Evolutionary conservation across 345 rosid genomes (phyloP).

Genomic region (Bruguiera parviflora): DNA sequence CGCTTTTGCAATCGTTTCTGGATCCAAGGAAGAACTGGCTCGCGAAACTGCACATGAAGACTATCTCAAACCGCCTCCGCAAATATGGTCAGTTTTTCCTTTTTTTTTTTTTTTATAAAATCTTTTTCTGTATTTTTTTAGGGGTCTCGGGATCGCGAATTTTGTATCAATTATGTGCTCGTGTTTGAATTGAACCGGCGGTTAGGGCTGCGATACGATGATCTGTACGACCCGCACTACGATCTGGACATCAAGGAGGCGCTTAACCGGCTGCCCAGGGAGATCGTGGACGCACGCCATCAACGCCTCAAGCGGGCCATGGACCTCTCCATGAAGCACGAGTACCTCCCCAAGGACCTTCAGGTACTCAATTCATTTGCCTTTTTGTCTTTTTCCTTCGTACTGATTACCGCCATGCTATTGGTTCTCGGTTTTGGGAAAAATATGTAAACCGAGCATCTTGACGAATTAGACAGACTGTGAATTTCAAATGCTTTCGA

Average conservation of each 20-base stretch:
- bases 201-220: constrained; percentile 91
- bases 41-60: constrained; percentile 72
- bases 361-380: constrained; percentile 41
- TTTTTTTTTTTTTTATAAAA: background rate
- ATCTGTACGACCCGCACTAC: constrained; percentile 77
- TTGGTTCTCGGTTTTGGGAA: background rate
- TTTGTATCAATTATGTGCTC: too few species aligned
- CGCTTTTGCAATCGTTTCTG: constrained; percentile 40
- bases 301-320: constrained; percentile 99
- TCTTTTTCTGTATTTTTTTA: background rate
- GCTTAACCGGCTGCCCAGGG: constrained; percentile 75
- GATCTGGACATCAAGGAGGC: constrained; percentile 88
- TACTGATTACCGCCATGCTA: background rate
- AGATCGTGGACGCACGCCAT: constrained; percentile 84
- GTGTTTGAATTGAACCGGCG: background rate
- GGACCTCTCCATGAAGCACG: constrained; percentile 98
- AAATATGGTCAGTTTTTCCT: constrained; percentile 45
- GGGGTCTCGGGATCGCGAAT: background rate
- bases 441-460: too few species aligned
- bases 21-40: constrained; percentile 77
- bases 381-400: too few species aligned
- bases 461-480: too few species aligned
- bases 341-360: constrained; percentile 71
- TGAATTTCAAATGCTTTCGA: too few species aligned
- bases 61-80: constrained; percentile 67